Base-by-base conservation (phyloP, 305 asterid genomes). In the Lippia alba region DNA sequence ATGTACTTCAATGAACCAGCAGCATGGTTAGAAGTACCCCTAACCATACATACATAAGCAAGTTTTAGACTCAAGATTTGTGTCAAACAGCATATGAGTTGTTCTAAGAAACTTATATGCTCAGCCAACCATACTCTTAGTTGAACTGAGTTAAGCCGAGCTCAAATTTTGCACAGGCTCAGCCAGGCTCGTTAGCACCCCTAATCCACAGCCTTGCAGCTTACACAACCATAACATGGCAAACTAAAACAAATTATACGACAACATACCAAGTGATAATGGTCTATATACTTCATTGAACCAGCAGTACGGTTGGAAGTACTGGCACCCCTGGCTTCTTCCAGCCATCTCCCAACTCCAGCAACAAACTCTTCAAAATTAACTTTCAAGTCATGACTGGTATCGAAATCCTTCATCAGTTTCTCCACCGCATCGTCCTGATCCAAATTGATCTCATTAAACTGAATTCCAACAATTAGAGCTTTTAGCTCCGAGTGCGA, bases 321-420 rank as follows among this genome's bases (percentile, higher is more conserved):
- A 51, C 51, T 81, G 69, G 77, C 51, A 78, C 86, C 84, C 85
- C 73, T 80, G 77, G 98, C 97, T 83, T 86, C 94, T 11, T 51
- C 75, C 44, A 92, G 94, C 99, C 99, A 92, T 80, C 69, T 88
- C 57, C 64, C 74, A 12, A 91, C 50, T 72, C 97, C 99, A 32
- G 56, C 44, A 11, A 73, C 46, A 80, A 94, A 94, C 80, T 94
- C 99, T 0, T 8, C 0, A 17, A 66, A 17, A 64, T 82, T 87
- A 65, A 94, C 39, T 77, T 0, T 41, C 48, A 72, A 57, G 79
- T 94, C 95, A 7, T 6, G 81, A 40, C 83, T 71, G 57, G 84
- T 69, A 71, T 94, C 97, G n/a, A 94, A 94, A 40, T 91, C 97
- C 72, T 56, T 84, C 83, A 94, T 75, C 77, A 94, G 83, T 59